These are phyloP conservation scores for Thinopyrum elongatum DNA, from an alignment of 176 grass and related monocot species.

Conservation along the genomic window DNA sequence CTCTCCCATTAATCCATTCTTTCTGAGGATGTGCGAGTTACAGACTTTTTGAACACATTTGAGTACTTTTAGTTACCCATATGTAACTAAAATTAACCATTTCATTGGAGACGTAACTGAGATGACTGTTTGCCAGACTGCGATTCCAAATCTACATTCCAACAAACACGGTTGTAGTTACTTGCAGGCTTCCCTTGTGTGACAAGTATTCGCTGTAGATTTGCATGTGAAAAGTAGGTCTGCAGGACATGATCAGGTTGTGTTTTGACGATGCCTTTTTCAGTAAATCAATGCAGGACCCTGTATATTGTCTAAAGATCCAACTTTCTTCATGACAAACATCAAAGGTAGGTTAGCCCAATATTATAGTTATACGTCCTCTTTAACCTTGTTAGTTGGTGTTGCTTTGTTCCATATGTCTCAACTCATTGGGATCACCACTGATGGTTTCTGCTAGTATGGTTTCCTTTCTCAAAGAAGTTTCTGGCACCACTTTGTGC, in stretches of 20 bases:
- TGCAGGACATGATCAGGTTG: slow-evolving; percentile 31
- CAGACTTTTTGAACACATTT: background rate
- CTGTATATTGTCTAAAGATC: slow-evolving; percentile 24
- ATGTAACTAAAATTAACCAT: background rate
- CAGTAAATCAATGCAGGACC: slow-evolving; percentile 29
- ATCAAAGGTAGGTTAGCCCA: slow-evolving; percentile 31
- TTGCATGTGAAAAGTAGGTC: background rate
- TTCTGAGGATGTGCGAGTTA: background rate
- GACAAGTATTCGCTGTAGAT: slow-evolving; percentile 5
- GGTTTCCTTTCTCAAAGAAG: background rate
- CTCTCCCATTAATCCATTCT: background rate
- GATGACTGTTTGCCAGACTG: background rate
- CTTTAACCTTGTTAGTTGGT: slow-evolving; percentile 20
- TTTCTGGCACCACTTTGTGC: background rate
- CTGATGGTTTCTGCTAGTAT: slow-evolving; percentile 3
- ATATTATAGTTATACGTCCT: slow-evolving; percentile 18
- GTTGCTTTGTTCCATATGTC: slow-evolving; percentile 29
- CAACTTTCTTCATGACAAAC: slow-evolving; percentile 32
- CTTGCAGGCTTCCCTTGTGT: background rate
- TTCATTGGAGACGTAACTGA: background rate
- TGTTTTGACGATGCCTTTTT: background rate
- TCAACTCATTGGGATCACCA: slow-evolving; percentile 19
- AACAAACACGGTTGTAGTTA: background rate
- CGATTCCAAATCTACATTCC: background rate
- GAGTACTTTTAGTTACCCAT: background rate